phyloP scores from a whole-genome alignment of 352 stramenopile genomes.

The Ochromonadaceae sp. region DNA sequence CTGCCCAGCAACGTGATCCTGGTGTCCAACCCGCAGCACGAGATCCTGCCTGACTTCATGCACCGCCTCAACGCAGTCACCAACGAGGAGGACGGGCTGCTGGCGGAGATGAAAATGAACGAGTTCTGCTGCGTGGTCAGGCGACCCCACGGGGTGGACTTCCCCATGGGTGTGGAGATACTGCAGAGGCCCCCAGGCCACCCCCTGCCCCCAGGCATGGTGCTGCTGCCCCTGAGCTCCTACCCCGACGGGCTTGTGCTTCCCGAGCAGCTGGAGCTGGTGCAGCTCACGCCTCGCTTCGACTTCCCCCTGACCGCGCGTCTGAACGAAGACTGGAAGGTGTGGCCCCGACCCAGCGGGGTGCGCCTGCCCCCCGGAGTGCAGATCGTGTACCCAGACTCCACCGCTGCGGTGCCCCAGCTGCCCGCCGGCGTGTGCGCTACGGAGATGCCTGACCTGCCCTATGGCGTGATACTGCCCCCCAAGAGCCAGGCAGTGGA shows the following conservation, averaged over 20 bases:
- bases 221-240: not conserved
- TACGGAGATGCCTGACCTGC: not conserved
- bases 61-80: no score
- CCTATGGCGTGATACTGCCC: not conserved
- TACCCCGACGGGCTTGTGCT: not conserved
- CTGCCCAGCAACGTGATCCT: no score
- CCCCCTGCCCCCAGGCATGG: not conserved
- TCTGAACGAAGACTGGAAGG: not conserved
- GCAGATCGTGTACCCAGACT: not conserved
- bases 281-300: not conserved
- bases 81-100: no score
- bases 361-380: not conserved
- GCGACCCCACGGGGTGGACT: no score
- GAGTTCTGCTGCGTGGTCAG: no score
- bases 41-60: no score
- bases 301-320: not conserved
- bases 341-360: not conserved
- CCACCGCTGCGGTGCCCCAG: not conserved
- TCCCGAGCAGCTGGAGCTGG: not conserved
- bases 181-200: no score
- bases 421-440: not conserved
- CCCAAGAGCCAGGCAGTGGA: not conserved
- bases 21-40: no score
- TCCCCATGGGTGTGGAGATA: no score
- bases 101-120: no score